Conservation (phyloP, 2,329 filamentous ascomycete genomes). For the Salinomyces thailandicus region DNA sequence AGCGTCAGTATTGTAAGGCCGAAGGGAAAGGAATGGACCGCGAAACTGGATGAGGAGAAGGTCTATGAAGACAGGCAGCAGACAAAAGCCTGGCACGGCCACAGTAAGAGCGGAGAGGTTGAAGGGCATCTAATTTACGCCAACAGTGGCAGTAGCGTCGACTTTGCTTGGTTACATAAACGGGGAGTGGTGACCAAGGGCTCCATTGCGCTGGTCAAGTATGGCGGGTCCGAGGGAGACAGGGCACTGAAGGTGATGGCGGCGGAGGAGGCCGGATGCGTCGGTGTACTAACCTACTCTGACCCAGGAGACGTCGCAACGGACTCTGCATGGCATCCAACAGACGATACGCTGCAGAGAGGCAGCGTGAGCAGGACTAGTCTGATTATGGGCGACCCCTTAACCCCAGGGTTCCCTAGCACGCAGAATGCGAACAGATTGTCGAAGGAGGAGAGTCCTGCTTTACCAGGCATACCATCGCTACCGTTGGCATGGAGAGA, state of each 20-base stretch:
- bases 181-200: slow-evolving; percentile 64
- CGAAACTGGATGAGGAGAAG: slow-evolving; percentile 72
- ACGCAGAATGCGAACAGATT: slow-evolving; percentile 55
- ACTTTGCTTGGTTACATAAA: slow-evolving; percentile 64
- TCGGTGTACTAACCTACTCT: slow-evolving; percentile 83
- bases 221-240: slow-evolving; percentile 64
- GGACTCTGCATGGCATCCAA: slow-evolving; percentile 62
- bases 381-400: slow-evolving; percentile 79
- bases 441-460: slow-evolving; percentile 57
- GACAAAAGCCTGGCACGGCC: slow-evolving; percentile 74
- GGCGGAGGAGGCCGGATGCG: slow-evolving; percentile 75
- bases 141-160: slow-evolving; percentile 78
- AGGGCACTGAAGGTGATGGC: slow-evolving; percentile 76
- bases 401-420: slow-evolving; percentile 80
- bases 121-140: slow-evolving; percentile 81
- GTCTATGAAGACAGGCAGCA: slow-evolving; percentile 54
- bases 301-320: slow-evolving; percentile 83
- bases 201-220: slow-evolving; percentile 73
- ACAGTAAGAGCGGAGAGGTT: slow-evolving; percentile 78
- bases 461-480: slow-evolving; percentile 74
- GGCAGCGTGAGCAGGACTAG: slow-evolving; percentile 71
- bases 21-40: slow-evolving; percentile 52
- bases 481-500: slow-evolving; percentile 84
- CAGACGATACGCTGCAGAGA: slow-evolving; percentile 66
- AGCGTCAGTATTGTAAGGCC: slow-evolving; percentile 70